Base-by-base conservation (phyloP, 2,329 filamentous ascomycete species). In the Pezicula neosporulosa region DNA sequence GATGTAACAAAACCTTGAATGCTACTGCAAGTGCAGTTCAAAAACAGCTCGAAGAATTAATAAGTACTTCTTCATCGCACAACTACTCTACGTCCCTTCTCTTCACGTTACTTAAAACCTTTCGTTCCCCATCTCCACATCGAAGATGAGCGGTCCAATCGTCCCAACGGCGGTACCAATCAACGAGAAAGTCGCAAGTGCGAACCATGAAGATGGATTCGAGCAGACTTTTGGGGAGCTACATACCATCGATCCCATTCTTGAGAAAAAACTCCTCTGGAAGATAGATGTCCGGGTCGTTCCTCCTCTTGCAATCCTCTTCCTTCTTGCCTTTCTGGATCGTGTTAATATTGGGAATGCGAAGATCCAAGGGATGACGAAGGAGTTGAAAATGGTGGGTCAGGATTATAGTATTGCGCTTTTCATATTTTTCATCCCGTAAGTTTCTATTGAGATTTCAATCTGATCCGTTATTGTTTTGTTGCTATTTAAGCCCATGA, bases 261-360 rank as follows among this genome's bases (percentile, higher is more conserved):
- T 49, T 16, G 48, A 55, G 47, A 62, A 52, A 36, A 50, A 38
- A 15, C 53, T 60, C 27, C 43, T 59, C 9, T 27, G 50, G 16
- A 64, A 63, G 35, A 45, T 57, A 15, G 60, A 64, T 47, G 24
- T 59, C 1, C 53, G 57, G 42, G 48, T 64, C 33, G 42, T 61
- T 3, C 58, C 58, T 16, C 48, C 50, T 3, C 53, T 89, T 7
- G 83, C 81, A 50, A 73, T 89, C 38, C 74, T 90, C 24, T 90
- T 90, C 59, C 74, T 90, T 2, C 75, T 89, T 47, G 85, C 83
- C 52, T 90, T 90, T 66, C 76, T 90, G 30, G 83, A 86, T 63
- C 76, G 85, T 13, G 90, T 88, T 35, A 92, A 93, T 62, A 90
- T 93, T 51, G 88, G 89, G 39, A 93, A 77, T 68, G 90, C 81